These are phyloP conservation scores for Aspergillus udagawae DNA, from an alignment of 2,329 filamentous ascomycete genomes.

Conservation along the genomic window DNA sequence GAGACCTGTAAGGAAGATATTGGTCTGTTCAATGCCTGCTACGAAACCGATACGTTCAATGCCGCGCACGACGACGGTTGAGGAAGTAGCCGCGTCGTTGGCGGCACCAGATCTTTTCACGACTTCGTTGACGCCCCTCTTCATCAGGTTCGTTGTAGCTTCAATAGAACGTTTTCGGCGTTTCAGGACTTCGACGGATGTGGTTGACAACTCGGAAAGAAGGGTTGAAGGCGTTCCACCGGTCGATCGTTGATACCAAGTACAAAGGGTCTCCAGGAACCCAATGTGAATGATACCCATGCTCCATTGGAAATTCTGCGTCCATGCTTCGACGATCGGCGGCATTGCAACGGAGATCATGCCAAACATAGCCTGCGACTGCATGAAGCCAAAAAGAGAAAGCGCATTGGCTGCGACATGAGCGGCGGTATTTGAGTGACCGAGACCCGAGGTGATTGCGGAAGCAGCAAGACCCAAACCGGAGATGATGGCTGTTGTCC, in stretches of 20 bases:
- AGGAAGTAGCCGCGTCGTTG: conserved; percentile 23
- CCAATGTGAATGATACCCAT: conserved; percentile 87
- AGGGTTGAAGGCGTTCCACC: conserved; percentile 79
- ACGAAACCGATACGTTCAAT: conserved; percentile 87
- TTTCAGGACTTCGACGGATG: conserved; percentile 80
- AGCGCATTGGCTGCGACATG: conserved; percentile 92
- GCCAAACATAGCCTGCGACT: conserved; percentile 86
- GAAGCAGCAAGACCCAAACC: conserved; percentile 79
- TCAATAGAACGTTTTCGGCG: conserved; percentile 47
- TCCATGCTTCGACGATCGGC: conserved; percentile 87
- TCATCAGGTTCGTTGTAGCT: conserved; percentile 22
- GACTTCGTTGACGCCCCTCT: conserved; percentile 35
- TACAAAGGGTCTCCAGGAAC: conserved; percentile 86
- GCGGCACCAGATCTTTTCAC: conserved; percentile 51
- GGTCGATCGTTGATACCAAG: conserved; percentile 93
- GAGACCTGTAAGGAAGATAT: conserved; percentile 88
- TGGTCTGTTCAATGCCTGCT: conserved; percentile 79
- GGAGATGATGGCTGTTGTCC: conserved; percentile 83
- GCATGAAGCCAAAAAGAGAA: conserved; percentile 93
- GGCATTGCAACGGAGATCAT: conserved; percentile 77
- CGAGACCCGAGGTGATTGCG: conserved; percentile 81
- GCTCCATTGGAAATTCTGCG: conserved; percentile 96
- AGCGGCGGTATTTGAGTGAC: conserved; percentile 89
- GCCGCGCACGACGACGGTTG: conserved; percentile 61
- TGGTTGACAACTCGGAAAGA: conserved; percentile 67